Evolutionary conservation across 176 grass and related monocot genomes (phyloP).

Genomic region (Poa pratensis): DNA sequence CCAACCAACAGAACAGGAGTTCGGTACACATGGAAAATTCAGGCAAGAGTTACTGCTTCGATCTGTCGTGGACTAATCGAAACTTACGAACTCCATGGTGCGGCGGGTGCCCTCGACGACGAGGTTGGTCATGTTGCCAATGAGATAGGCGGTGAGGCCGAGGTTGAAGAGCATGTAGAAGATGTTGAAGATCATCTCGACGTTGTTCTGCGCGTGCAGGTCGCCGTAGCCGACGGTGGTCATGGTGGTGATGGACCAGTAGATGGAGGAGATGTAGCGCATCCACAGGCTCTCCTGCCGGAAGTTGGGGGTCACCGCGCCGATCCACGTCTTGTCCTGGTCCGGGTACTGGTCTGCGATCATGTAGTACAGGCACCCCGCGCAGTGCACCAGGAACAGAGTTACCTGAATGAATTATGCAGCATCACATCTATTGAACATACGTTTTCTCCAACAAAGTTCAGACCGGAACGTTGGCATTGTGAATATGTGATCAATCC

Average conservation of each 20-base stretch:
- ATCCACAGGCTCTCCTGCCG: conserved; percentile 74
- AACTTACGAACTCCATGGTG: conserved; percentile 97
- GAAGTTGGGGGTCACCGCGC: conserved; percentile 84
- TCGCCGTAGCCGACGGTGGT: conserved; percentile 98
- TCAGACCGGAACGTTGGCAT: not conserved
- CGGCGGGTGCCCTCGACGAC: conserved; percentile 95
- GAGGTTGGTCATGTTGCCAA: conserved; percentile 99
- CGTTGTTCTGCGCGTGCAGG: conserved; percentile 84
- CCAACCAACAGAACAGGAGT: not conserved
- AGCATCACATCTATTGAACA: too few species aligned
- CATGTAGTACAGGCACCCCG: conserved; percentile 87
- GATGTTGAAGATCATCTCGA: conserved; percentile 98
- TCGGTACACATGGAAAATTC: not conserved
- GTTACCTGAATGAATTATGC: conserved; percentile 59
- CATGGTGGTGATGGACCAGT: conserved; percentile 99
- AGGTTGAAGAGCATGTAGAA: conserved; percentile 99
- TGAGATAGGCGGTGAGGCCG: conserved; percentile 89
- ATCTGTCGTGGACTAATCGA: not conserved
- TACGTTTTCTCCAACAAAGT: not conserved
- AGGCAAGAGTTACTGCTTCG: not conserved
- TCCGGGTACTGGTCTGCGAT: conserved; percentile 83
- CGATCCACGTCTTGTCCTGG: conserved; percentile 89
- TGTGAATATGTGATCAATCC: not conserved
- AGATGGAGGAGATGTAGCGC: conserved; percentile 86
- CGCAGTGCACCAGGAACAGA: conserved; percentile 88